These are phyloP conservation scores for Cyclotella baltica DNA, from an alignment of 108 stramenopile species.

Conservation along the genomic window DNA sequence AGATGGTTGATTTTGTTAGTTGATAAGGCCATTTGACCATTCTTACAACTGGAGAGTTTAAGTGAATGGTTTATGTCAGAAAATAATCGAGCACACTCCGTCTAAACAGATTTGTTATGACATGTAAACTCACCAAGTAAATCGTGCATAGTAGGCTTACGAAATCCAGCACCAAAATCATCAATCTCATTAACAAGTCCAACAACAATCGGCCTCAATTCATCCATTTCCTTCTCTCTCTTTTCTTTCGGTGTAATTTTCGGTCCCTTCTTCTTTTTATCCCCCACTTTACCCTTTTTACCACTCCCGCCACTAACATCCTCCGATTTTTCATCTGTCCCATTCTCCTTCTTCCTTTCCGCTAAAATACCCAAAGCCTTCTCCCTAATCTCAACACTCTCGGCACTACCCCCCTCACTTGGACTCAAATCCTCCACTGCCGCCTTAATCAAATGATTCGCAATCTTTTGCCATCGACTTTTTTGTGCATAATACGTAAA, in stretches of 20 bases:
- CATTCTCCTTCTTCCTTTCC: slow-evolving; percentile 42
- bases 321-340: not conserved
- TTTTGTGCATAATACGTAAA: slow-evolving; percentile 81
- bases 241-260: slow-evolving; percentile 65
- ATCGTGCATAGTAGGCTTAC: slow-evolving; percentile 85
- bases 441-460: slow-evolving; percentile 77
- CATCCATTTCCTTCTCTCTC: slow-evolving; percentile 67
- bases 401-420: slow-evolving; percentile 76
- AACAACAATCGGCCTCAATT: slow-evolving; percentile 72
- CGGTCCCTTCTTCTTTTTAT: slow-evolving; percentile 52
- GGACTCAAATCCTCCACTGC: slow-evolving; percentile 82
- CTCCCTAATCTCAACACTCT: slow-evolving; percentile 77
- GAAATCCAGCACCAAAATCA: slow-evolving; percentile 91
- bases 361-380: slow-evolving; percentile 70
- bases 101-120: not conserved
- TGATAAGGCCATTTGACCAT: slow-evolving; percentile 69
- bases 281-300: slow-evolving; percentile 15
- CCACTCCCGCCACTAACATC: slow-evolving; percentile 18
- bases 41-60: slow-evolving; percentile 40
- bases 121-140: slow-evolving; percentile 40
- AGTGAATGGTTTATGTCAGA: not conserved
- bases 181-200: slow-evolving; percentile 76
- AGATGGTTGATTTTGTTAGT: slow-evolving; percentile 51
- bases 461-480: slow-evolving; percentile 77
- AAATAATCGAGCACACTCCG: not conserved